Base-by-base conservation (phyloP, 1,139 yeast species). In the Hansenula sp. region DNA sequence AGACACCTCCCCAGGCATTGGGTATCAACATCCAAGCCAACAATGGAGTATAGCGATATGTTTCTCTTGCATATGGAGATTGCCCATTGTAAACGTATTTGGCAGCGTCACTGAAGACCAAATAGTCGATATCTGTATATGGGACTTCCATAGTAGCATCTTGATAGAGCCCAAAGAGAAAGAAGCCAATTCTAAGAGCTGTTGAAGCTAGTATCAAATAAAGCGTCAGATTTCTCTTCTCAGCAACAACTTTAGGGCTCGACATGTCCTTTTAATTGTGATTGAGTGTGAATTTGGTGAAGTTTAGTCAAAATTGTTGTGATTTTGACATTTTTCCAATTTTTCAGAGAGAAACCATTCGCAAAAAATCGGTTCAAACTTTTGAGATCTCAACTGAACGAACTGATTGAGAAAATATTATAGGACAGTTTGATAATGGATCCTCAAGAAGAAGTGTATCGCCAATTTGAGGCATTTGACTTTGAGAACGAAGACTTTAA, bases 51-150 rank as follows among this genome's bases (percentile, higher is more conserved):
- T 92, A 92, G 36, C 98, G 66, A 56, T 92, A 92, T 0, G 98
- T 92, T 44, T 84, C 96, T 50, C 98, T 68, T 17, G 62, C 57
- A 56, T 86, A 92, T 1, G 98, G 98, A 0, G 95, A 82, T 18
- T 56, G 35, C 1, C 85, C 84, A 0, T 68, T 43, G 48, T 66
- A 65, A n/a, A 88, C 86, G 55, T 74, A 88, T 34, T 69, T 62
- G 2, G 97, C 79, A 6, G 97, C 97, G 64, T 92, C 97, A 2
- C 95, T 79, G 60, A 92, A 92, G 34, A 92, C 98, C 58, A 80
- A 69, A 61, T 92, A 92, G 62, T 92, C 98, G 36, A 92, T 85
- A 56, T 92, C 98, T 0, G 98, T 92, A 63, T 88, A 92, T 49
- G 84, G 80, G 21, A 90, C 86, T 9, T 79, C 77, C 79, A 87